Evolutionary conservation across 306 rosid species (phyloP).

Genomic region (Hylodesmum podocarpum): DNA sequence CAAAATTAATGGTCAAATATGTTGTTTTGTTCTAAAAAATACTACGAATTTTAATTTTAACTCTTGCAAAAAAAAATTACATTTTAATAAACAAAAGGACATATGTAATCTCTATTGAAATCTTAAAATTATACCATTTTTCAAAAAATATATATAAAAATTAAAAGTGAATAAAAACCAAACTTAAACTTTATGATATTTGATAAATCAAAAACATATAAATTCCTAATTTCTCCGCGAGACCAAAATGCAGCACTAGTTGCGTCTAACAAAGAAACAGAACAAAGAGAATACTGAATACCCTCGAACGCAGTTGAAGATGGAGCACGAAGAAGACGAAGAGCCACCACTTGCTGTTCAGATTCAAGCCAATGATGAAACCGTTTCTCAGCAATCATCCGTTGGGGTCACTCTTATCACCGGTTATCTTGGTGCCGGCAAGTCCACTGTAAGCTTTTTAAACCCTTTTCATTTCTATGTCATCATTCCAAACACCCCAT

Average conservation of each 20-base stretch:
- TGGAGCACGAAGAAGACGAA: constrained; percentile 71
- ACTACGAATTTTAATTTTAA: too few relatives aligned
- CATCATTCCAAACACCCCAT: not conserved
- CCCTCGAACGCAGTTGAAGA: not conserved
- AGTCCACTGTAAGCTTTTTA: constrained; percentile 70
- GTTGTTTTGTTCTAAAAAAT: too few relatives aligned
- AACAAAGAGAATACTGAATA: not conserved
- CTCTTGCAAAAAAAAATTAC: too few relatives aligned
- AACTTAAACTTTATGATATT: too few relatives aligned
- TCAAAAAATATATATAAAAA: too few relatives aligned
- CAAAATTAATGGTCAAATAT: too few relatives aligned
- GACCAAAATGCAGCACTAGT: not conserved
- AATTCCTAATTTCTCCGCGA: not conserved
- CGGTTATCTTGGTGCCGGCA: constrained; percentile 96
- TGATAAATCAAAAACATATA: not conserved
- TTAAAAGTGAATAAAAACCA: too few relatives aligned
- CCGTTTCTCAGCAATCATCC: constrained; percentile 35
- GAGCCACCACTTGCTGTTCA: constrained; percentile 83
- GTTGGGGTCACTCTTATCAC: constrained; percentile 95
- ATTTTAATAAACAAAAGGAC: too few relatives aligned
- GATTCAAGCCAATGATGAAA: constrained; percentile 39
- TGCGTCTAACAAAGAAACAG: not conserved
- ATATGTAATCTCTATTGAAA: too few relatives aligned
- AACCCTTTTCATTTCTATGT: not conserved
- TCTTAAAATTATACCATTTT: too few relatives aligned